phyloP scores from a whole-genome alignment of 106 monocot species.

The Apostasia shenzhenica region DNA sequence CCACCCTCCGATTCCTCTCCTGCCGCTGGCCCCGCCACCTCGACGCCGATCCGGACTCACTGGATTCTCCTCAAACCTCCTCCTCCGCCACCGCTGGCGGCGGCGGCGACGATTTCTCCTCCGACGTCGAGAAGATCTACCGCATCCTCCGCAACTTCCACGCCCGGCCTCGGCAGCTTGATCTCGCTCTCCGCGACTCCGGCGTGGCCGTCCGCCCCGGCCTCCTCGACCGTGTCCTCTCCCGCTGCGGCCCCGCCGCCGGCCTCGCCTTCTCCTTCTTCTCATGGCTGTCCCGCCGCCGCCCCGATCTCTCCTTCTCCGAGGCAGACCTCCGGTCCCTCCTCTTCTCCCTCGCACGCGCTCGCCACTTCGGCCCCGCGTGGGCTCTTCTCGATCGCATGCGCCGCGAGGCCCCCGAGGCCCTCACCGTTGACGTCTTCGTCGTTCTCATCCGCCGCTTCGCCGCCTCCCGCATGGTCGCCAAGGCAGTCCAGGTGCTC shows the following conservation, averaged over 20 bases:
- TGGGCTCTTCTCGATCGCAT: conserved; percentile 54
- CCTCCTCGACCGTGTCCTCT: conserved; percentile 48
- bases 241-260: conserved; percentile 51
- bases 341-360: conserved; percentile 31
- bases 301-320: conserved; percentile 25
- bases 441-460: conserved; percentile 61
- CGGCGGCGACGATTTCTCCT: conserved; percentile 7
- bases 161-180: conserved; percentile 35
- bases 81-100: no score
- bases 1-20: no score
- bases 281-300: conserved; percentile 48
- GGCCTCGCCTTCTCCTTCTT: conserved; percentile 57
- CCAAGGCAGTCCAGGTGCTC: conserved; percentile 61
- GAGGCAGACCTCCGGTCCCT: conserved; percentile 30
- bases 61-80: no score
- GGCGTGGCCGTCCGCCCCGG: conserved; percentile 50
- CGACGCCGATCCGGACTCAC: no score
- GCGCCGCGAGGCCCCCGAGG: conserved; percentile 32
- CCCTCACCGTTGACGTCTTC: conserved; percentile 52
- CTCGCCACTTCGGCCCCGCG: conserved; percentile 48
- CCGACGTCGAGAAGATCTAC: conserved; percentile 60
- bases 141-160: conserved; percentile 74
- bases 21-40: no score
- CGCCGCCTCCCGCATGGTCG: conserved; percentile 48
- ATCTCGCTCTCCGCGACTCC: conserved; percentile 34